phyloP scores from a whole-genome alignment of 2,329 filamentous ascomycete genomes.

The Apiospora pterosperma region DNA sequence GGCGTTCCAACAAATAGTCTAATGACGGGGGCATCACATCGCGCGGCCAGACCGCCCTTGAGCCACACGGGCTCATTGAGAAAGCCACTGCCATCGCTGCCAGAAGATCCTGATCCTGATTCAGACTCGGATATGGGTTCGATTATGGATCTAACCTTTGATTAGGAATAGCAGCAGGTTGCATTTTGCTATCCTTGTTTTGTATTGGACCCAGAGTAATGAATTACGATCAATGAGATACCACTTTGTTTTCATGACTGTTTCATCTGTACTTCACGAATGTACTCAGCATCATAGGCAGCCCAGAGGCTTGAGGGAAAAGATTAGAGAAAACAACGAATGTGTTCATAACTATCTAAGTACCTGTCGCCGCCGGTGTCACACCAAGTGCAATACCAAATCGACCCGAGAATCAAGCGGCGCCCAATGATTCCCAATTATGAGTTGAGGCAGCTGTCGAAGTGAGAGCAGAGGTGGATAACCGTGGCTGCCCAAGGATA shows the following conservation, averaged over 20 bases:
- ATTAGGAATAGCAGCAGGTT: not conserved
- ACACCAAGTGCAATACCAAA: conserved; percentile 5
- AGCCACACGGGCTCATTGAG: conserved; percentile 23
- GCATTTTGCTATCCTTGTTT: not conserved
- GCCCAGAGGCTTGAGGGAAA: not conserved
- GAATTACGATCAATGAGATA: conserved; percentile 2
- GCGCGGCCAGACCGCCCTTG: conserved; percentile 15
- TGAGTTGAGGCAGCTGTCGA: not conserved
- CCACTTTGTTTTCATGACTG: not conserved
- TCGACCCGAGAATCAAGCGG: conserved; percentile 6
- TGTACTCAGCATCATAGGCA: not conserved
- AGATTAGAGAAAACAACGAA: not conserved
- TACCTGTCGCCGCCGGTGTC: conserved; percentile 1
- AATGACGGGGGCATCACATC: not conserved
- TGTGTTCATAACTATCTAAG: conserved; percentile 1
- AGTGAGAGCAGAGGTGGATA: conserved; percentile 2
- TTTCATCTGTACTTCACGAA: not conserved
- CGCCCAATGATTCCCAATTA: conserved; percentile 4
- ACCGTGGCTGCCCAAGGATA: not conserved
- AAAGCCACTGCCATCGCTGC: conserved; percentile 42
- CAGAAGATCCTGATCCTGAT: conserved; percentile 29
- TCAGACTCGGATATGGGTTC: not conserved
- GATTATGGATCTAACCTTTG: not conserved
- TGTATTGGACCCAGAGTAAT: not conserved
- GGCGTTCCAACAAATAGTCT: not conserved